phyloP scores from a whole-genome alignment of 257 asterid genomes.

The Coffea canephora region DNA sequence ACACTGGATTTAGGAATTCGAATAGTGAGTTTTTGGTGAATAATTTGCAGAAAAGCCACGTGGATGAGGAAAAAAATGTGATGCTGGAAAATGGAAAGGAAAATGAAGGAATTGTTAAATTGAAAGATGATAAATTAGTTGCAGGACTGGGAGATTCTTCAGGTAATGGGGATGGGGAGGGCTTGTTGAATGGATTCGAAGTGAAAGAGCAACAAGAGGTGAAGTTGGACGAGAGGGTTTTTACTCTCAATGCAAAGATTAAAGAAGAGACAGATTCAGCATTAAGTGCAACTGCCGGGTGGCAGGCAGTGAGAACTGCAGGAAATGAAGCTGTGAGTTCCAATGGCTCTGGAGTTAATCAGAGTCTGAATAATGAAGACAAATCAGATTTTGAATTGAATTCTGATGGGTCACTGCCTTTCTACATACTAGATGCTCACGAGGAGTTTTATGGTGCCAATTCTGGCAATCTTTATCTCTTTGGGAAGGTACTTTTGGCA shows the following conservation, averaged over 20 bases:
- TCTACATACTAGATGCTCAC: constrained; percentile 84
- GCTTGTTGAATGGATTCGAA: constrained; percentile 30
- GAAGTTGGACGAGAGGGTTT: constrained; percentile 42
- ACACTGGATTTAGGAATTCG: constrained; percentile 17
- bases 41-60: constrained; percentile 19
- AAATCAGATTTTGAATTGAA: constrained; percentile 65
- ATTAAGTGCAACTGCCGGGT: constrained; percentile 70
- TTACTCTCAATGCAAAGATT: constrained; percentile 69
- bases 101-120: constrained; percentile 6
- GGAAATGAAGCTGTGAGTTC: constrained; percentile 38
- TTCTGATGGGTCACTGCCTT: constrained; percentile 75
- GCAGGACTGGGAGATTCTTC: constrained; percentile 23
- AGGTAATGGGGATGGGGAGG: constrained; percentile 22
- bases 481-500: constrained; percentile 73
- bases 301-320: constrained; percentile 69
- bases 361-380: constrained; percentile 43
- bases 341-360: constrained; percentile 33
- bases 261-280: constrained; percentile 57
- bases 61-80: constrained; percentile 21
- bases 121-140: constrained; percentile 21
- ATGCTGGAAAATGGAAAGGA: constrained; percentile 17
- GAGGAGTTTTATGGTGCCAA: constrained; percentile 78
- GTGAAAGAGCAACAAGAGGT: constrained; percentile 29
- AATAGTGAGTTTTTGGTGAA: constrained; percentile 26
- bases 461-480: constrained; percentile 77